These are phyloP conservation scores for Colletotrichum magnum DNA, from an alignment of 2,329 filamentous ascomycete genomes.

Conservation along the genomic window DNA sequence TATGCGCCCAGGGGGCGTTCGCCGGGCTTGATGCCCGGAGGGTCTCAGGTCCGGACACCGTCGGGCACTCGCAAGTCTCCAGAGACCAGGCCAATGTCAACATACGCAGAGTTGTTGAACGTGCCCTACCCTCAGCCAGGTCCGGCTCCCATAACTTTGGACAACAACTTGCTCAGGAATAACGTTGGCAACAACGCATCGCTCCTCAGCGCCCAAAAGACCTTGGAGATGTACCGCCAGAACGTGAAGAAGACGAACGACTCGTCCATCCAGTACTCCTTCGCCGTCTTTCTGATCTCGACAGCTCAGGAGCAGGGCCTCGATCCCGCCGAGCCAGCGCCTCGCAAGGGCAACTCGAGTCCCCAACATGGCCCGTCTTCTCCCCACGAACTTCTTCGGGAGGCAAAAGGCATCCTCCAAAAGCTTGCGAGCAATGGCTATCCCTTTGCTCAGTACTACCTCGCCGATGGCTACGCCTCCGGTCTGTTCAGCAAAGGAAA, in stretches of 20 bases:
- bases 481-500: conserved; percentile 96
- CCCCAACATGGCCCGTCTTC: conserved; percentile 59
- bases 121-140: conserved; percentile 85
- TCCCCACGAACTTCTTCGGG: conserved; percentile 81
- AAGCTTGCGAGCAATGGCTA: conserved; percentile 89
- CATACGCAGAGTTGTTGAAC: conserved; percentile 73
- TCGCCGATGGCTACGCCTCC: conserved; percentile 93
- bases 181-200: conserved; percentile 92
- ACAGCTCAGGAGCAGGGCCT: conserved; percentile 84
- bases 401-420: conserved; percentile 91
- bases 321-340: conserved; percentile 62
- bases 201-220: conserved; percentile 91
- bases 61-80: conserved; percentile 69
- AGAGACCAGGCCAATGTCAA: conserved; percentile 64
- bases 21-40: conserved; percentile 60
- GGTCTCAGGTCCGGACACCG: conserved; percentile 60
- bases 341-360: conserved; percentile 62
- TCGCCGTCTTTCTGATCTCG: conserved; percentile 94
- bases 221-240: conserved; percentile 95
- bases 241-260: conserved; percentile 99
- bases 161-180: conserved; percentile 85
- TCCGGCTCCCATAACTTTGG: conserved; percentile 76
- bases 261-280: conserved; percentile 91
- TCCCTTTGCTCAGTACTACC: conserved; percentile 97
- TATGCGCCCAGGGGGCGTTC: conserved; percentile 74